Evolutionary conservation across 2,329 filamentous ascomycete genomes (phyloP).

Genomic region (Epicoccum sorghinum): DNA sequence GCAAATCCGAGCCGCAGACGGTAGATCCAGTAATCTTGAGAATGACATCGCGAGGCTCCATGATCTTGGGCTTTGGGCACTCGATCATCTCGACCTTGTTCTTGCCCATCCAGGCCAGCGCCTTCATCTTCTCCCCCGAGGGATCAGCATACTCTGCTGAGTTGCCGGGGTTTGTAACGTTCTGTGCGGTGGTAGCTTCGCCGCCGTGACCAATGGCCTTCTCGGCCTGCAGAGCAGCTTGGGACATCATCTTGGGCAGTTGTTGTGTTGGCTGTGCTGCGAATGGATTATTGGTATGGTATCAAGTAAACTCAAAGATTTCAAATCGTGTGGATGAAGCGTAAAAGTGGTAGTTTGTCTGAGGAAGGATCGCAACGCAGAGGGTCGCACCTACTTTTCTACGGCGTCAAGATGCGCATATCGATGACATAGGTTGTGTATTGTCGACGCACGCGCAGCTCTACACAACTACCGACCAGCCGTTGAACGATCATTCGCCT

Average conservation of each 20-base stretch:
- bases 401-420: constrained; percentile 10
- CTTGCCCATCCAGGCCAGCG: constrained; percentile 82
- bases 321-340: background rate
- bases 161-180: constrained; percentile 68
- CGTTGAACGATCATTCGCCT: constrained; percentile 23
- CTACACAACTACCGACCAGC: constrained; percentile 29
- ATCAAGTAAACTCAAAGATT: constrained; percentile 4
- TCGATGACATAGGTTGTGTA: constrained; percentile 33
- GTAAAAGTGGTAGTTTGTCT: background rate
- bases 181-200: constrained; percentile 69
- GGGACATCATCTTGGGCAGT: constrained; percentile 41
- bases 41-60: constrained; percentile 79
- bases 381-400: constrained; percentile 22
- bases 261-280: constrained; percentile 12
- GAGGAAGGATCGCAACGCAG: background rate
- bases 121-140: constrained; percentile 71
- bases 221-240: constrained; percentile 70
- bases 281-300: constrained; percentile 3
- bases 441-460: constrained; percentile 9
- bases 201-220: constrained; percentile 70
- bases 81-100: constrained; percentile 75
- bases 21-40: constrained; percentile 74
- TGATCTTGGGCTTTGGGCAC: constrained; percentile 71
- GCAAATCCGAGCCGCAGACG: constrained; percentile 66
- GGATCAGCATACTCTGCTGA: constrained; percentile 51